phyloP scores from a whole-genome alignment of 2,329 filamentous ascomycete genomes.

The Diaporthe destruens region DNA sequence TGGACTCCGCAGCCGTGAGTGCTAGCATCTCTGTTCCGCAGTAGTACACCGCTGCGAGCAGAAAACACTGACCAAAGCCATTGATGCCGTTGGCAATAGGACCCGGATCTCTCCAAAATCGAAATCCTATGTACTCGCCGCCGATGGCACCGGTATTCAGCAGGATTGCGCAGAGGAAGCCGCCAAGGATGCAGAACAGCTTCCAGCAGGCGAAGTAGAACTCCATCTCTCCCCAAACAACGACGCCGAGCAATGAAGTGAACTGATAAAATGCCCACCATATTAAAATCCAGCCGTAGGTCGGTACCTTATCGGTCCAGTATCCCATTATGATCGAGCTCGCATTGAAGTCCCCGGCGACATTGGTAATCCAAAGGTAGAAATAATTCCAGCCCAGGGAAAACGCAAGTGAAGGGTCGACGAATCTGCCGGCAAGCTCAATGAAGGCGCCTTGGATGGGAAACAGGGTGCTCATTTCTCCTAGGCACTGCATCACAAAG shows the following conservation, averaged over 20 bases:
- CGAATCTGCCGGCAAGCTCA: conserved; percentile 63
- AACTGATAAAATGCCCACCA: conserved; percentile 59
- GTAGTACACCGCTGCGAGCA: conserved; percentile 53
- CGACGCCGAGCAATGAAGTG: conserved; percentile 52
- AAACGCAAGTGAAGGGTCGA: conserved; percentile 61
- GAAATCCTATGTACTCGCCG: conserved; percentile 52
- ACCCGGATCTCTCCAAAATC: conserved; percentile 51
- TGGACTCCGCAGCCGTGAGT: conserved; percentile 51
- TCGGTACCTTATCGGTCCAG: conserved; percentile 58
- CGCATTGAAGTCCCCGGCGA: conserved; percentile 58
- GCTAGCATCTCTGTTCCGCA: conserved; percentile 54
- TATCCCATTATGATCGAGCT: conserved; percentile 59
- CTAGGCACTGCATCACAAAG: conserved; percentile 64
- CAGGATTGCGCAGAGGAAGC: conserved; percentile 51
- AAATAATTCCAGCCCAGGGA: conserved; percentile 64
- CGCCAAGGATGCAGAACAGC: conserved; percentile 50
- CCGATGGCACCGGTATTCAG: conserved; percentile 53
- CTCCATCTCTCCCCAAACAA: conserved; percentile 51
- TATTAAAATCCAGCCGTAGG: conserved; percentile 60
- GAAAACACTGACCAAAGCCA: conserved; percentile 52
- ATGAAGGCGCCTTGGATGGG: conserved; percentile 66
- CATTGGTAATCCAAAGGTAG: conserved; percentile 60
- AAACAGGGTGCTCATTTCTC: conserved; percentile 68
- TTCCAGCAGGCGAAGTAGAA: conserved; percentile 52
- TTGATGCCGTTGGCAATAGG: conserved; percentile 52